Conservation (phyloP, 2,329 filamentous ascomycete species). For the Fusarium sp. region DNA sequence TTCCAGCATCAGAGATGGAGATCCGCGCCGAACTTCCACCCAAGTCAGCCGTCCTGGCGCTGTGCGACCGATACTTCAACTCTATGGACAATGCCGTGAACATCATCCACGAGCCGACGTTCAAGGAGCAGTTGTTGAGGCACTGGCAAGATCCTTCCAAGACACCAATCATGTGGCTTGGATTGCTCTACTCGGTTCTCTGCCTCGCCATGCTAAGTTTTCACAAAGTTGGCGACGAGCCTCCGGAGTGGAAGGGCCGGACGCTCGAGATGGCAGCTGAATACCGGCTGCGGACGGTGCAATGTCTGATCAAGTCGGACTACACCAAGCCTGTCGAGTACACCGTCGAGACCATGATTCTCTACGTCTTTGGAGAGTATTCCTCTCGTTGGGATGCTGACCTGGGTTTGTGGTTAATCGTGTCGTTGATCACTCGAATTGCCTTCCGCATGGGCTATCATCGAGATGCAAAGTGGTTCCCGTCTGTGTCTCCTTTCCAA, state of each 20-base stretch:
- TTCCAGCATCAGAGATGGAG: constrained; percentile 79
- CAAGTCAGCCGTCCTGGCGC: constrained; percentile 83
- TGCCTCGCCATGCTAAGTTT: constrained; percentile 84
- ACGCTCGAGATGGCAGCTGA: constrained; percentile 70
- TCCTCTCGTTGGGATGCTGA: constrained; percentile 80
- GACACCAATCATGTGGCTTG: constrained; percentile 82
- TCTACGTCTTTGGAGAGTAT: constrained; percentile 83
- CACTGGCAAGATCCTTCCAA: constrained; percentile 81
- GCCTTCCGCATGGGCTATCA: constrained; percentile 81
- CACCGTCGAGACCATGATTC: constrained; percentile 81
- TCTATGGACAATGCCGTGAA: constrained; percentile 78
- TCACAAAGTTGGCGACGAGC: constrained; percentile 82
- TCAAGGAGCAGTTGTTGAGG: constrained; percentile 75
- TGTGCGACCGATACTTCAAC: constrained; percentile 92
- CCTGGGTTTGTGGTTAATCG: constrained; percentile 71
- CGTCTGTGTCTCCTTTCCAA: constrained; percentile 78
- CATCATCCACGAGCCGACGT: constrained; percentile 86
- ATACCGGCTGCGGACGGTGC: constrained; percentile 79
- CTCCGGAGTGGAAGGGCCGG: constrained; percentile 79
- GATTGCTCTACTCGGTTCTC: constrained; percentile 80
- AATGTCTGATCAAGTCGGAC: constrained; percentile 81
- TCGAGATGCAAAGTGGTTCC: constrained; percentile 80
- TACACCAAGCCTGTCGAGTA: constrained; percentile 81
- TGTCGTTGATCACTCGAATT: constrained; percentile 67
- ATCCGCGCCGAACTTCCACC: constrained; percentile 83